Evolutionary conservation across 306 rosid species (phyloP).

Genomic region (Morella rubra): DNA sequence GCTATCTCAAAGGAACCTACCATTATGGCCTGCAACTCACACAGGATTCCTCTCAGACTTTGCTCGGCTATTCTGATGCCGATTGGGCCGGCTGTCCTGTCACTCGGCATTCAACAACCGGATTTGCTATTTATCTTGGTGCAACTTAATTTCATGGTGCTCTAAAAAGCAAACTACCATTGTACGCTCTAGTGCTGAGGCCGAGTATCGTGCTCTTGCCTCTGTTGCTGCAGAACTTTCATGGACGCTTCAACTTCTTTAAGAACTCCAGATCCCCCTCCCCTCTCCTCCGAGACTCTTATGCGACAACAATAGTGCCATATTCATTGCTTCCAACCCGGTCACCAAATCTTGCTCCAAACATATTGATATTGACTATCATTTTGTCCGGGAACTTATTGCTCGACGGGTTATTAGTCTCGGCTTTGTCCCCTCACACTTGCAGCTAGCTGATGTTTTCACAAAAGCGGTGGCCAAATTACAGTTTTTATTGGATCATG

Average conservation of each 20-base stretch:
- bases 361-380: conserved; percentile 3
- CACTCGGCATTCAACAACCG: not conserved
- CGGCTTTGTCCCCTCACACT: not conserved
- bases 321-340: conserved; percentile 1
- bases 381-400: not conserved
- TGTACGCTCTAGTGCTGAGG: conserved; percentile 1
- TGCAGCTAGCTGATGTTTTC: not conserved
- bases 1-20: not conserved
- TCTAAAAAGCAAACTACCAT: not conserved
- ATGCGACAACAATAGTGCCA: conserved; percentile 1
- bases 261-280: not conserved
- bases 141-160: not conserved
- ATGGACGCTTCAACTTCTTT: not conserved
- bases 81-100: not conserved
- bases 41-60: not conserved
- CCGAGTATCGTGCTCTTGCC: not conserved
- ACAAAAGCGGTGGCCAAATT: not conserved
- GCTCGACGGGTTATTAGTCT: not conserved
- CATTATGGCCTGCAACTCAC: not conserved
- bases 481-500: no score
- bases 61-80: not conserved
- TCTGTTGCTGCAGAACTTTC: not conserved
- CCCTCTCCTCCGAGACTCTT: not conserved
- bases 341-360: not conserved
- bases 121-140: not conserved